These are phyloP conservation scores for Aspergillus cristatus DNA, from an alignment of 495 filamentous ascomycete genomes.

Conservation along the genomic window DNA sequence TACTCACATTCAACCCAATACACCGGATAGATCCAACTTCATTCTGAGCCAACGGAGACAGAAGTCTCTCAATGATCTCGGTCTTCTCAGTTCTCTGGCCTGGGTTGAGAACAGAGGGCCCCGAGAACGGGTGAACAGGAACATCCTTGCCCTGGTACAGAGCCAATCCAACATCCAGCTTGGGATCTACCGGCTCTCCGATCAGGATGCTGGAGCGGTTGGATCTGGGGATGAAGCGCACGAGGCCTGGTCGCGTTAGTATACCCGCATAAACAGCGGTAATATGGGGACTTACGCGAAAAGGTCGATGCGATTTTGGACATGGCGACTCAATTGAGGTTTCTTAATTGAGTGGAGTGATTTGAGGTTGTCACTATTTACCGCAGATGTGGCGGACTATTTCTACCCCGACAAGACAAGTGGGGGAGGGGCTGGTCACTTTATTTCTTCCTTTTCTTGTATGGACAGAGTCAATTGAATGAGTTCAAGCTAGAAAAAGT, in stretches of 20 bases:
- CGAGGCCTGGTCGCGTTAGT: constrained; percentile 37
- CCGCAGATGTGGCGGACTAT: constrained; percentile 11
- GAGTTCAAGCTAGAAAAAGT: not conserved
- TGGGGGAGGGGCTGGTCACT: not conserved
- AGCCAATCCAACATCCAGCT: constrained; percentile 47
- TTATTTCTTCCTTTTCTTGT: not conserved
- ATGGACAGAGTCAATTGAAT: not conserved
- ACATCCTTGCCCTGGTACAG: constrained; percentile 47
- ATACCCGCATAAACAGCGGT: not conserved
- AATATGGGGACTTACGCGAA: constrained; percentile 24
- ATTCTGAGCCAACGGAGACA: constrained; percentile 42
- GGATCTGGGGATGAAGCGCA: constrained; percentile 49
- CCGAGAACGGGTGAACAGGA: constrained; percentile 43
- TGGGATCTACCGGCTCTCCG: constrained; percentile 44
- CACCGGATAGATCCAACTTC: constrained; percentile 51
- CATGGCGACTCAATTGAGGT: too few species aligned
- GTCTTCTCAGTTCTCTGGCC: constrained; percentile 39
- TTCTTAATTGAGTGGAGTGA: constrained; percentile 1
- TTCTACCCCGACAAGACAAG: constrained; percentile 11
- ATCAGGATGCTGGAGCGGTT: constrained; percentile 41
- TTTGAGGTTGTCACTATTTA: not conserved
- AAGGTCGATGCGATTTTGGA: constrained; percentile 36
- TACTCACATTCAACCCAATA: constrained; percentile 60
- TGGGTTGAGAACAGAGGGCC: constrained; percentile 43
- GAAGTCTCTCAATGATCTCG: constrained; percentile 42